These are phyloP conservation scores for Blastomyces emzantsi DNA, from an alignment of 2,329 filamentous ascomycete genomes.

Conservation along the genomic window DNA sequence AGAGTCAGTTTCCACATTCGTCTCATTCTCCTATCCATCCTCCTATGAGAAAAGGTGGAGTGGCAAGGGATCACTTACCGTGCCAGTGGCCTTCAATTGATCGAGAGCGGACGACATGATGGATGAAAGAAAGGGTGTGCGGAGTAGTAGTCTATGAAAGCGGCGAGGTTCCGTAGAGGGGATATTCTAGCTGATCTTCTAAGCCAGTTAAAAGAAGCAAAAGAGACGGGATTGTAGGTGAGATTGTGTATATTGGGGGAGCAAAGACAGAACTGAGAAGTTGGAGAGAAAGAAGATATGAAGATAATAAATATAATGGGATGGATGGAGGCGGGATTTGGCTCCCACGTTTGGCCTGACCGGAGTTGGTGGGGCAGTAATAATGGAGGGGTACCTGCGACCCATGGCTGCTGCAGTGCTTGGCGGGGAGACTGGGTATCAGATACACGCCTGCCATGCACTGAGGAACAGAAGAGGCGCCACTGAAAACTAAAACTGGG, in stretches of 20 bases:
- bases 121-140: conserved; percentile 5
- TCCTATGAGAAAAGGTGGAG: conserved; percentile 1
- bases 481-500: background rate
- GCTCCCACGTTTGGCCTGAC: no score
- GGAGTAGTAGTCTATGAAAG: conserved; percentile 8
- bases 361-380: background rate
- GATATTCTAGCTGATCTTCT: background rate
- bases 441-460: background rate
- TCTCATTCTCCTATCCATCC: background rate
- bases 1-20: conserved; percentile 12
- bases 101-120: conserved; percentile 84
- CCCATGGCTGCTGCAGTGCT: background rate
- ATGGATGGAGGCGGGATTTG: conserved; percentile 14
- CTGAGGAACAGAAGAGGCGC: background rate
- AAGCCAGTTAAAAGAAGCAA: conserved; percentile 4
- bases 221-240: background rate
- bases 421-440: background rate
- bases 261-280: conserved; percentile 8
- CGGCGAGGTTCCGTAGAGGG: background rate
- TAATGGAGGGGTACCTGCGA: background rate
- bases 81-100: conserved; percentile 94
- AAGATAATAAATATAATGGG: conserved; percentile 17
- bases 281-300: conserved; percentile 11
- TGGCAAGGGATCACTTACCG: conserved; percentile 55
- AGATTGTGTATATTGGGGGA: background rate